Conservation (phyloP, 371 early-diverging fungal genomes). For the Basidiobolus meristosporus region DNA sequence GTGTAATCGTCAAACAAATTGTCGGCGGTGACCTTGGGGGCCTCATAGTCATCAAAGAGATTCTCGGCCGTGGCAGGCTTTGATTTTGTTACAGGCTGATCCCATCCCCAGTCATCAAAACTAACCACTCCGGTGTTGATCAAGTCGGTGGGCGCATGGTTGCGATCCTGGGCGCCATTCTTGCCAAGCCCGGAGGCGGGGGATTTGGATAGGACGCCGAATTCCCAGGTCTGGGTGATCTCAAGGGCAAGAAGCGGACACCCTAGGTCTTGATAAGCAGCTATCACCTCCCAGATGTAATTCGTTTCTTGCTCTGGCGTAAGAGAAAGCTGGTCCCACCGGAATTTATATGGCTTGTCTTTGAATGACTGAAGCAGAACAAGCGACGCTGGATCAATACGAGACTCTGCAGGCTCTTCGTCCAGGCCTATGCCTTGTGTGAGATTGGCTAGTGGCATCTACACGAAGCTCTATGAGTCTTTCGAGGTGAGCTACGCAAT, state of each 20-base stretch:
- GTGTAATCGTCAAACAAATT: too few relatives aligned
- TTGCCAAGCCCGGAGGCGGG: background rate
- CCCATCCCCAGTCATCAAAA: constrained; percentile 5
- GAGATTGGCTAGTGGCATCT: too few relatives aligned
- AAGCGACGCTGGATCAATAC: constrained; percentile 43
- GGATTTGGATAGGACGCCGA: background rate
- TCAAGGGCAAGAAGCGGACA: constrained; percentile 45
- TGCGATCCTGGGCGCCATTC: background rate
- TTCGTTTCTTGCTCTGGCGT: constrained; percentile 14
- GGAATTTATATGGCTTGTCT: constrained; percentile 12
- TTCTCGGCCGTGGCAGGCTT: too few relatives aligned
- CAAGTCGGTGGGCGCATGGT: background rate
- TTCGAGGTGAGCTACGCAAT: background rate
- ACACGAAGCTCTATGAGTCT: too few relatives aligned
- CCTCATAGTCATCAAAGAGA: too few relatives aligned
- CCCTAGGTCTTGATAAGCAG: constrained; percentile 45
- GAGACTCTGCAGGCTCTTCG: too few relatives aligned
- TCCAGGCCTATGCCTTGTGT: too few relatives aligned
- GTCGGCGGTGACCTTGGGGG: too few relatives aligned
- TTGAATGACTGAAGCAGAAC: constrained; percentile 47
- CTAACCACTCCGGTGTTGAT: constrained; percentile 4
- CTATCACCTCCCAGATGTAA: constrained; percentile 24
- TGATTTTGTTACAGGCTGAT: background rate
- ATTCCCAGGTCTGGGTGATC: constrained; percentile 12
- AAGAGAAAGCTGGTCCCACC: constrained; percentile 2